Evolutionary conservation across 2,329 filamentous ascomycete species (phyloP), one percentile per base, ranked within the genome.

Genomic region (Arthrobotrys sinensis): DNA sequence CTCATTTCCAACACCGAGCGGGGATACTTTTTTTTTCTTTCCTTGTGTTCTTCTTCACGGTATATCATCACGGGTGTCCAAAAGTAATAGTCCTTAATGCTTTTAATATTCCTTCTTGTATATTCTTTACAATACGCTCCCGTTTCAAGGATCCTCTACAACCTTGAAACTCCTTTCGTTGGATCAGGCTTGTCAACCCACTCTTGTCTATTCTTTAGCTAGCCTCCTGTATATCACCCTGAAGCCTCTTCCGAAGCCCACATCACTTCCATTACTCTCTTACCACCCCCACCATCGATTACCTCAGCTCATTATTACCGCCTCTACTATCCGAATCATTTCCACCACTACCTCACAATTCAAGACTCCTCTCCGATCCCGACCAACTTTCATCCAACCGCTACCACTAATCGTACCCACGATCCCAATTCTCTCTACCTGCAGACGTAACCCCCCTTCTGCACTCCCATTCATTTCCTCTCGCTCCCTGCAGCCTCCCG

Each of bases 41-140:
- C 4, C 36, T 55, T 46, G 45, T 48, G 43, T 6, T 63, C 36
- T 57, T 24, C 16, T 64, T 32, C 36, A 71, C 63, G 67, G 66
- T 77, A 72, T 24, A 63, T 71, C 75, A 78, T 72, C 52, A 68
- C 32, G 50, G 75, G 75, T 78, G 75, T 78, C 67, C 62, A 78
- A 78, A 78, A 72, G 75, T 64, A 67, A 57, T 50, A 21, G 38
- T 64, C 48, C 16, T 55, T 65, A 40, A 63, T 21, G 12, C 28
- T 76, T 72, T 75, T 60, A 55, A 69, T 67, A 69, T 46, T 46
- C 24, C 32, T 62, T 45, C 48, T 38, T 65, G 34, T 55, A 53
- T 65, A 38, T 64, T 40, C 52, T 45, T 63, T 65, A 24, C 36
- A 60, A 60, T 24, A 60, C 11, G 34, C 14, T 60, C 16, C 16